phyloP scores from a whole-genome alignment of 2,329 filamentous ascomycete species.

The Ceratocystis alfenasii region DNA sequence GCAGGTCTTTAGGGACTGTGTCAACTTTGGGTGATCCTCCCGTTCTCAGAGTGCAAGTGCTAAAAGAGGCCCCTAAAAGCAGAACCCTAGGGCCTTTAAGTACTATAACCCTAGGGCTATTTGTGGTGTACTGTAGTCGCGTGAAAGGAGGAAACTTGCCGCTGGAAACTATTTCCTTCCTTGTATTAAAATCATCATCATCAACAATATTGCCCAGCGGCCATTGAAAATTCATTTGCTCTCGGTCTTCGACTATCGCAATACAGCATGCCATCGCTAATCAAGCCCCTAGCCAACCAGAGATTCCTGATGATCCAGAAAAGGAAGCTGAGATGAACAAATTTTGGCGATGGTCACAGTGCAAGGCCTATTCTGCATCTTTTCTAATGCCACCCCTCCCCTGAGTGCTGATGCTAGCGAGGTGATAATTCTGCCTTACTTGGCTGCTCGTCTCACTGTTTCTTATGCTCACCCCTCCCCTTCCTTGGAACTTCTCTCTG shows the following conservation, averaged over 20 bases:
- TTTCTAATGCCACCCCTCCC: conserved; percentile 8
- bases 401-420: not conserved
- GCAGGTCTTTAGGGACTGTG: too few species aligned
- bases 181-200: too few species aligned
- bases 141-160: not conserved
- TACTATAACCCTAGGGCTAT: not conserved
- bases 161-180: not conserved
- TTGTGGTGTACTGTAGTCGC: too few species aligned
- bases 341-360: not conserved
- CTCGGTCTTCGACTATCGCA: not conserved
- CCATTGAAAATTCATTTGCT: not conserved
- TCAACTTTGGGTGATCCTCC: not conserved
- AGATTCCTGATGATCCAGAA: not conserved
- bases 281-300: not conserved
- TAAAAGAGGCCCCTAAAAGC: not conserved
- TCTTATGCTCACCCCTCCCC: conserved; percentile 4
- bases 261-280: not conserved
- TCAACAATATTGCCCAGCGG: not conserved
- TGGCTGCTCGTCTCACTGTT: not conserved
- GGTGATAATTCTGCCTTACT: not conserved
- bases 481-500: not conserved
- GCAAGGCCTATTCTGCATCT: not conserved
- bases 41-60: not conserved
- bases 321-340: conserved; percentile 9
- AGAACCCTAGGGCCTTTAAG: not conserved